Evolutionary conservation across 2,329 filamentous ascomycete species (phyloP).

Genomic region (Berkeleyomyces rouxiae): DNA sequence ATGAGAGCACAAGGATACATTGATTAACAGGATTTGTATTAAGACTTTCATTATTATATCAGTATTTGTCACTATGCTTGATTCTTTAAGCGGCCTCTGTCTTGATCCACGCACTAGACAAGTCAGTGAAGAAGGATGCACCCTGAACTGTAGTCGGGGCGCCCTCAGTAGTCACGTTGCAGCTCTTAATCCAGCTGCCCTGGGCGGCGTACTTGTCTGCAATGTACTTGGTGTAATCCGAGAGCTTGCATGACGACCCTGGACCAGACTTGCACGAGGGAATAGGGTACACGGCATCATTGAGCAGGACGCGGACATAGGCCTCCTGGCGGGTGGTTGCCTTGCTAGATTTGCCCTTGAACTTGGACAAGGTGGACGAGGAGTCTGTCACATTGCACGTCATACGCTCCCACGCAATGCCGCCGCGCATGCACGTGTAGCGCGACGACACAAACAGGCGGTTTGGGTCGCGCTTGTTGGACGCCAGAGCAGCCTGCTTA

Average conservation of each 20-base stretch:
- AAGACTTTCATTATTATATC: not conserved
- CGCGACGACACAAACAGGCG: conserved; percentile 38
- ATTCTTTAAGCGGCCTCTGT: conserved; percentile 4
- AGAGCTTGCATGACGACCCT: conserved; percentile 34
- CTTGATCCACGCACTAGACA: conserved; percentile 24
- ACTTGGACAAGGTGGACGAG: not conserved
- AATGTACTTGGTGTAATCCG: conserved; percentile 29
- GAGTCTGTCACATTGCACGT: conserved; percentile 26
- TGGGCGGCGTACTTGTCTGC: conserved; percentile 28
- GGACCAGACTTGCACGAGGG: conserved; percentile 38
- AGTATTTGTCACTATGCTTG: too few species aligned
- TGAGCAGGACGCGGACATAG: conserved; percentile 41
- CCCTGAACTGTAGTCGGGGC: conserved; percentile 27
- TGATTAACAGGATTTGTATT: not conserved
- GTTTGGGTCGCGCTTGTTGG: conserved; percentile 28
- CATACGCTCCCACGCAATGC: conserved; percentile 46
- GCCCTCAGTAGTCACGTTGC: conserved; percentile 27
- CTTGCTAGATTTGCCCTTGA: conserved; percentile 10
- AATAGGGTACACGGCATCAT: conserved; percentile 46
- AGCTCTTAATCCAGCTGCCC: conserved; percentile 33
- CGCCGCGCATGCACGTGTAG: conserved; percentile 47
- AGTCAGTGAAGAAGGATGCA: conserved; percentile 33
- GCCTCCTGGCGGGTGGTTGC: conserved; percentile 19
- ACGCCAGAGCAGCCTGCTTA: conserved; percentile 31
- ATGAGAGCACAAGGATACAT: not conserved